Percentiles rank a stretch among this genome's conserved stretches.
Conservation (phyloP, 768 basidiomycete genomes). For the Auricularia sp. region DNA sequence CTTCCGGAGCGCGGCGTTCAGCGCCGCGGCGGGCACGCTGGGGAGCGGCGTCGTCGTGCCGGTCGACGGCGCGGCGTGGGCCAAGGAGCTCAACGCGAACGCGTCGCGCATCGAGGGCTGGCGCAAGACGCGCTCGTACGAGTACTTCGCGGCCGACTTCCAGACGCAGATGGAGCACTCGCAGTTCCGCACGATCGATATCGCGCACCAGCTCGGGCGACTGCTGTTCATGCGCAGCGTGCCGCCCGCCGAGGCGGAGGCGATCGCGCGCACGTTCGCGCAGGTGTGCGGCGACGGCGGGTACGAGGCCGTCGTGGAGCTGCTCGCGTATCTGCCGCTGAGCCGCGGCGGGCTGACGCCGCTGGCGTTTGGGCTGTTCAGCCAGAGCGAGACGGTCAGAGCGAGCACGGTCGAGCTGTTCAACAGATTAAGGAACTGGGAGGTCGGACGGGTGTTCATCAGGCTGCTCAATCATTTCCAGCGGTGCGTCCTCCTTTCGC, state of each 20-base stretch:
- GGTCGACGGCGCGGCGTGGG: conserved; percentile 52
- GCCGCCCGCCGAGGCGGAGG: conserved; percentile 57
- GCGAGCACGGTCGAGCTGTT: conserved; percentile 78
- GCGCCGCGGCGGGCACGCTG: conserved; percentile 30
- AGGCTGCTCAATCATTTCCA: conserved; percentile 82
- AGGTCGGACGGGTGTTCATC: conserved; percentile 74
- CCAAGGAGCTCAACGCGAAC: conserved; percentile 65
- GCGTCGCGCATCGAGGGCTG: conserved; percentile 87
- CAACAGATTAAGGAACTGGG: conserved; percentile 59
- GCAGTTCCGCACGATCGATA: conserved; percentile 71
- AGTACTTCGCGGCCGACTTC: conserved; percentile 65
- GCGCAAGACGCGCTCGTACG: conserved; percentile 75
- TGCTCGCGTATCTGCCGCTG: conserved; percentile 67
- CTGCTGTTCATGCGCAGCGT: conserved; percentile 66
- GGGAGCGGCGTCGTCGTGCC: conserved; percentile 79
- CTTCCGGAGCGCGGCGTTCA: conserved; percentile 48
- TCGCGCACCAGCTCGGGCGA: conserved; percentile 75
- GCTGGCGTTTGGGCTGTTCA: conserved; percentile 83
- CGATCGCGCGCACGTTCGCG: conserved; percentile 59
- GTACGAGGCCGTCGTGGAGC: conserved; percentile 88
- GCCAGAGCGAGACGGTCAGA: conserved; percentile 66
- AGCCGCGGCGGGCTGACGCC: conserved; percentile 77
- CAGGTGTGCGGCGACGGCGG: conserved; percentile 41
- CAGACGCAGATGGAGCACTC: conserved; percentile 39
- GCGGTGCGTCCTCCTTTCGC: background rate